A percentile compares a stretch with the other conserved stretches of the same genome.
Evolutionary conservation across 1,139 yeast genomes (phyloP).

Genomic region (Kodamaea sp.): DNA sequence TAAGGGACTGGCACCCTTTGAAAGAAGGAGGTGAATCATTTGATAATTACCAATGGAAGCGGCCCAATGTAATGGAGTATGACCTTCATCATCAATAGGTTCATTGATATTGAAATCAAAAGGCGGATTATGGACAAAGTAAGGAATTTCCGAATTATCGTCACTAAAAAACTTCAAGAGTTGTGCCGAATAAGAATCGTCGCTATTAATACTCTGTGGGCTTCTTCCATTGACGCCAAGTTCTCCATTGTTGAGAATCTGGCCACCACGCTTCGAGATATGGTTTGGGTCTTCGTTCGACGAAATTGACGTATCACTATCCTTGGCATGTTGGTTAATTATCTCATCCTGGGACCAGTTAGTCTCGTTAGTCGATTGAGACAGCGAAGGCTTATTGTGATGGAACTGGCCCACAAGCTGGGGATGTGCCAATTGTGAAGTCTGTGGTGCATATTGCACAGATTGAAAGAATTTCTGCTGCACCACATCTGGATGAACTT

Average conservation of each 20-base stretch:
- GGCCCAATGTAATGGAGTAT: slow-evolving; percentile 97
- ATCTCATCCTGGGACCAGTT: slow-evolving; percentile 49
- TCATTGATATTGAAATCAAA: slow-evolving; percentile 79
- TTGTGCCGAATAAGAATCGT: slow-evolving; percentile 54
- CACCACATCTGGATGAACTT: slow-evolving; percentile 1
- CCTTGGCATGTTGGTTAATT: slow-evolving; percentile 23
- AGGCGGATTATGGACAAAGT: slow-evolving; percentile 73
- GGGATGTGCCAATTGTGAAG: slow-evolving; percentile 16
- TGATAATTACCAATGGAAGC: slow-evolving; percentile 84
- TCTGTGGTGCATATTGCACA: slow-evolving; percentile 10
- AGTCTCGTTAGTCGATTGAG: slow-evolving; percentile 49
- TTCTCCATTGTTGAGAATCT: slow-evolving; percentile 2
- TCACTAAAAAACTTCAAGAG: slow-evolving; percentile 65
- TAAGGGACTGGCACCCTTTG: slow-evolving; percentile 76
- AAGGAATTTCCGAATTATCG: slow-evolving; percentile 73
- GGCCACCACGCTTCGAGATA: slow-evolving; percentile 5
- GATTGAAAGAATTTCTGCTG: slow-evolving; percentile 20
- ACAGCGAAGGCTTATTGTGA: slow-evolving; percentile 32
- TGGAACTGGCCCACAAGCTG: slow-evolving; percentile 30
- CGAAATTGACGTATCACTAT: slow-evolving; percentile 46
- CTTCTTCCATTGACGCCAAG: not conserved
- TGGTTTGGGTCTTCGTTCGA: slow-evolving; percentile 32
- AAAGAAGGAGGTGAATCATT: slow-evolving; percentile 67
- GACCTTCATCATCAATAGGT: slow-evolving; percentile 93
- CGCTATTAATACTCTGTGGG: slow-evolving; percentile 9